Percentiles rank a stretch among this genome's conserved stretches.
These are phyloP conservation scores for Phialocephala subalpina DNA, from an alignment of 2,329 filamentous ascomycete genomes.

Conservation along the genomic window DNA sequence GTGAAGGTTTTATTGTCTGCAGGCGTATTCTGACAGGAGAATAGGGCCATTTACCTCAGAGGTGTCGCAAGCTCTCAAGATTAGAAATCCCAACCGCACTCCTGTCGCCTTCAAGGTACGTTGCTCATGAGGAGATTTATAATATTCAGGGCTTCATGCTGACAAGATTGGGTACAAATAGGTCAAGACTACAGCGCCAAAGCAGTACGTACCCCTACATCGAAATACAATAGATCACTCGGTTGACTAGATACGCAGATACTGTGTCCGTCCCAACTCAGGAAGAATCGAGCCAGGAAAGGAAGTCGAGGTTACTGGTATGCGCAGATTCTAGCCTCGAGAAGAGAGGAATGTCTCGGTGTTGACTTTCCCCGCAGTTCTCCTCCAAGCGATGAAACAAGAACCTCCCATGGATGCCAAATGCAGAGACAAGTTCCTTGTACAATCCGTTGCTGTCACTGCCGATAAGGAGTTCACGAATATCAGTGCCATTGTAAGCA, in stretches of 20 bases:
- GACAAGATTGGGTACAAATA: constrained; percentile 47
- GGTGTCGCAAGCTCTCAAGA: constrained; percentile 69
- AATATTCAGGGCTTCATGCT: constrained; percentile 2
- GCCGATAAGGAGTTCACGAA: constrained; percentile 85
- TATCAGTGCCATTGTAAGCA: constrained; percentile 79
- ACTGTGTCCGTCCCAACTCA: constrained; percentile 97
- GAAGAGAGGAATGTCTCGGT: constrained; percentile 16
- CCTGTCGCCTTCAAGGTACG: constrained; percentile 76
- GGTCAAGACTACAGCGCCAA: constrained; percentile 99
- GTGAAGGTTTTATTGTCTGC: constrained; percentile 46
- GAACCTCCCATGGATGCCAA: constrained; percentile 86
- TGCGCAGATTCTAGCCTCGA: constrained; percentile 37
- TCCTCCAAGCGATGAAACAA: constrained; percentile 97
- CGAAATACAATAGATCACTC: constrained; percentile 28
- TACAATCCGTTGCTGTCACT: constrained; percentile 87
- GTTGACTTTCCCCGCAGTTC: constrained; percentile 63
- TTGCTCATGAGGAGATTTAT: constrained; percentile 3
- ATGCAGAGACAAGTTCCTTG: constrained; percentile 97
- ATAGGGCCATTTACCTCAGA: constrained; percentile 73
- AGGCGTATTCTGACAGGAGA: constrained; percentile 25
- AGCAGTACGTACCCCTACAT: constrained; percentile 75
- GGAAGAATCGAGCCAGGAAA: constrained; percentile 92
- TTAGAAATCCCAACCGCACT: constrained; percentile 68
- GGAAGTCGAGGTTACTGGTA: constrained; percentile 93
- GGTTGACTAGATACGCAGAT: constrained; percentile 63